A percentile compares a stretch with the other conserved stretches of the same genome.
phyloP scores from a whole-genome alignment of 108 stramenopile genomes.

The Fragilaria crotonensis region DNA sequence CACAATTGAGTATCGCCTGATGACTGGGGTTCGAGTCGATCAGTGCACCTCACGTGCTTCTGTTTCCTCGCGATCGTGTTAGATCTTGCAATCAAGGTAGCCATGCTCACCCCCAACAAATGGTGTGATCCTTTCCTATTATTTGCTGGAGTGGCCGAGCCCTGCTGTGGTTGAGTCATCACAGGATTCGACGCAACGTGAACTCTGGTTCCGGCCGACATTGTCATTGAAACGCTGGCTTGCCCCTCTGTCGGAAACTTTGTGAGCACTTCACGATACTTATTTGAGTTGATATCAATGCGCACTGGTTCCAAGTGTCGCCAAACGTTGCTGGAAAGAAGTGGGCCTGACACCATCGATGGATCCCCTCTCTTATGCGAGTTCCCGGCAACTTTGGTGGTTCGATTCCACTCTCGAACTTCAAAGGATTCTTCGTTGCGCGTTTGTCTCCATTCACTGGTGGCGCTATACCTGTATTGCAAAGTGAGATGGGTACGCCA shows the following conservation, averaged over 20 bases:
- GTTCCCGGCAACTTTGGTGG: not conserved
- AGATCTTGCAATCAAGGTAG: not conserved
- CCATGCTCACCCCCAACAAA: slow-evolving; percentile 5
- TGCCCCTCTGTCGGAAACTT: slow-evolving; percentile 14
- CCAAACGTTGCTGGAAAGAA: not conserved
- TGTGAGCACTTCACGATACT: slow-evolving; percentile 7
- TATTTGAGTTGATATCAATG: not conserved
- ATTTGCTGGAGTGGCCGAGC: not conserved
- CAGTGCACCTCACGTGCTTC: not conserved
- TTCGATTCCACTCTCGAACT: slow-evolving; percentile 1
- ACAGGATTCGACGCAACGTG: slow-evolving; percentile 13
- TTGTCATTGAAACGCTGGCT: slow-evolving; percentile 20
- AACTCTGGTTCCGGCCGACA: slow-evolving; percentile 21
- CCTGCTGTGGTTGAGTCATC: not conserved
- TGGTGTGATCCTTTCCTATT: not conserved
- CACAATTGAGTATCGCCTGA: slow-evolving; percentile 38
- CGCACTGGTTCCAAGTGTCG: not conserved
- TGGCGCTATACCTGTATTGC: slow-evolving; percentile 7
- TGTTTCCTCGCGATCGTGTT: not conserved
- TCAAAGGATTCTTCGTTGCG: not conserved
- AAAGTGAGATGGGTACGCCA: not conserved
- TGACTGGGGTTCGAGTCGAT: slow-evolving; percentile 5
- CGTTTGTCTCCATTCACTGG: slow-evolving; percentile 5
- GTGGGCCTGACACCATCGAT: no score
- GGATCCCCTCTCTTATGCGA: not conserved